Base-by-base conservation (phyloP, 2,329 filamentous ascomycete genomes). In the Fusarium miscanthi region DNA sequence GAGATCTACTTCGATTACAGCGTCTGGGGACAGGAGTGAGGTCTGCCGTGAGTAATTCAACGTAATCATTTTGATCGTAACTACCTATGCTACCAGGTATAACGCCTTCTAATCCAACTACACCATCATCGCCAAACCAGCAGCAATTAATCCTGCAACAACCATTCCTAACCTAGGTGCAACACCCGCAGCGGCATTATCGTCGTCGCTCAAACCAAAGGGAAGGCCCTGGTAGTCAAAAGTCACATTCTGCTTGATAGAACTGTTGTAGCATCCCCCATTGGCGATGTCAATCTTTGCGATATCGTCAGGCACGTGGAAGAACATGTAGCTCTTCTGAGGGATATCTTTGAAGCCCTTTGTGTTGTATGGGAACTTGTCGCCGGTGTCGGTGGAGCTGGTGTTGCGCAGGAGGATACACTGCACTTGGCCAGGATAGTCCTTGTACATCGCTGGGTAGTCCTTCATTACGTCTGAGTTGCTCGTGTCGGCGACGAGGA, bases 381-480 rank as follows among this genome's bases (percentile, higher is more conserved):
- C 89, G 2, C 84, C 85, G 0, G 80, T 72, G 73, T 95, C 93
- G 0, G 93, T 94, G 0, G 90, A 86, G 13, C 87, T 89, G 0
- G 92, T 93, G 81, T 95, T 95, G 60, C 93, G 88, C 27, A 95
- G 83, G 73, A 93, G 89, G 74, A 95, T 94, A 80, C 93, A 95
- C 75, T 92, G 90, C 8, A 95, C 91, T 77, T 94, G 92, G 21
- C 87, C 86, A 0, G 92, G 92, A 76, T 89, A 92, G 66, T 92
- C 87, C 52, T 86, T 87, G 11, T 86, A 92, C 78, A 94, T 82
- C 61, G 86, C 84, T 0, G 87, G 87, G 73, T 89, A 89, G 53
- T 85, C 90, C 59, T 83, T 87, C 92, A 95, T 94, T 43, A 94
- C 88, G 77, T 95, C 93, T 37, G 87, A 87, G 82, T 95, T 95